These are phyloP conservation scores for Pistacia vera DNA, from an alignment of 345 rosid species.

Conservation along the genomic window DNA sequence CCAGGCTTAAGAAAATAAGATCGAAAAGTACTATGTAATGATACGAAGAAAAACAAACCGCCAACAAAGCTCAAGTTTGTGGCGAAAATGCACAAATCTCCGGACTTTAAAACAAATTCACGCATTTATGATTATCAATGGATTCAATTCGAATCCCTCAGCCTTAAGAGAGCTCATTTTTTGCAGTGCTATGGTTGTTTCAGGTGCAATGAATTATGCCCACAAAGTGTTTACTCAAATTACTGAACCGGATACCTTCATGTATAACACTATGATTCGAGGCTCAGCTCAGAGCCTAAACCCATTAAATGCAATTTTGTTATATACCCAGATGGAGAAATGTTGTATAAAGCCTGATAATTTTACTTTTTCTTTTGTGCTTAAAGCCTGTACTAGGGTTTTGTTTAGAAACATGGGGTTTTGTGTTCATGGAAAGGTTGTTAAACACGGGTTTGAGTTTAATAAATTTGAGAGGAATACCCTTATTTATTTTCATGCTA, in stretches of 20 bases:
- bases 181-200: constrained; percentile 38
- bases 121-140: constrained; percentile 43
- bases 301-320: constrained; percentile 39
- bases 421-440: constrained; percentile 61
- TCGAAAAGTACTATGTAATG: constrained; percentile 23
- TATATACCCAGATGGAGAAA: constrained; percentile 58
- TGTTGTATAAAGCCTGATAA: constrained; percentile 45
- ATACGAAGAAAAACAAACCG: constrained; percentile 54
- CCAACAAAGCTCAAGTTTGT: constrained; percentile 42
- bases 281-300: constrained; percentile 57
- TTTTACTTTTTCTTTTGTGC: constrained; percentile 64
- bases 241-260: constrained; percentile 51
- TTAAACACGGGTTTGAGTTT: constrained; percentile 53
- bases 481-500: constrained; percentile 64
- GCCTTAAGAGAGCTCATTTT: constrained; percentile 63
- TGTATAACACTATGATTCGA: constrained; percentile 63
- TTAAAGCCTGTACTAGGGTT: constrained; percentile 69
- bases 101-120: constrained; percentile 60
- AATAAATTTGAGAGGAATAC: constrained; percentile 61
- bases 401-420: constrained; percentile 52
- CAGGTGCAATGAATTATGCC: constrained; percentile 54
- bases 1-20: neutral
- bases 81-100: constrained; percentile 57
- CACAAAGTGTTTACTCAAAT: constrained; percentile 62
- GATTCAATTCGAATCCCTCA: constrained; percentile 47